phyloP scores from a whole-genome alignment of 192 early-diverging fungal genomes.

The Diversispora eburnea region DNA sequence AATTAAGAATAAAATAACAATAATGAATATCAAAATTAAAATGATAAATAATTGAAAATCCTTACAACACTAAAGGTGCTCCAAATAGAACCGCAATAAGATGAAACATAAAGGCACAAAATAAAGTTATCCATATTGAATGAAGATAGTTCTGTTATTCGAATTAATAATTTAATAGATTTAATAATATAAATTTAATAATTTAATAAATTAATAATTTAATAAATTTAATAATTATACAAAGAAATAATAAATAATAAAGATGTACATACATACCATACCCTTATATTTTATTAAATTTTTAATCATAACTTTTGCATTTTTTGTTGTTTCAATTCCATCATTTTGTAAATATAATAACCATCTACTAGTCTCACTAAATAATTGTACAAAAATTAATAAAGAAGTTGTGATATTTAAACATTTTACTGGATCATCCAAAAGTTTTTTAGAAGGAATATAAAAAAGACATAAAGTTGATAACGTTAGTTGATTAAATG shows the following conservation, averaged over 20 bases:
- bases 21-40: not conserved
- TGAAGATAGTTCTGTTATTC: constrained; percentile 19
- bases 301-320: not conserved
- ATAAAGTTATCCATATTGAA: constrained; percentile 16
- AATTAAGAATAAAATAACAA: not conserved
- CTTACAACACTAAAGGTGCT: constrained; percentile 34
- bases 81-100: constrained; percentile 36
- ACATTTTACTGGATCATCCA: constrained; percentile 18
- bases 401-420: not conserved
- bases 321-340: not conserved
- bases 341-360: constrained; percentile 9
- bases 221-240: not conserved
- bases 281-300: constrained; percentile 15
- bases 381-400: constrained; percentile 12
- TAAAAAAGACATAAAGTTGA: constrained; percentile 10
- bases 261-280: not conserved
- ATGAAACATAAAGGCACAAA: constrained; percentile 30
- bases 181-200: not conserved
- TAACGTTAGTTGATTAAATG: not conserved
- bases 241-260: not conserved
- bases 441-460: constrained; percentile 7
- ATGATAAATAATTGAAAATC: not conserved
- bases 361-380: constrained; percentile 22
- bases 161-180: not conserved
- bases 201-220: constrained; percentile 7